Evolutionary conservation across 106 monocot species (phyloP), one percentile per base, ranked within the genome.

Genomic region (Apostasia ramifera): DNA sequence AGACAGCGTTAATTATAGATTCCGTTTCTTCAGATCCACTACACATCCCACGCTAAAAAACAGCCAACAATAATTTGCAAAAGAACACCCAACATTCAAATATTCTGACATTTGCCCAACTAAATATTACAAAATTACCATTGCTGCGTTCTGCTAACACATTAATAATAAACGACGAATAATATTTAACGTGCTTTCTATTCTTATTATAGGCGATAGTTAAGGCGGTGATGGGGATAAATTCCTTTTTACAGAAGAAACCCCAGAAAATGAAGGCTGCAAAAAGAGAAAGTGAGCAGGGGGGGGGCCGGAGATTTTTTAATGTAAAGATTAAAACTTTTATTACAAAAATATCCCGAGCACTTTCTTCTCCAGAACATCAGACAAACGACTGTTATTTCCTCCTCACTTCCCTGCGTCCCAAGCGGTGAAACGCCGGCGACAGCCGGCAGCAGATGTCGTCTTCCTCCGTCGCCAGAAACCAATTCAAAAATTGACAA

Each of bases 241-340:
- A 12, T 62, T 62, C 62, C 44, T 62, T 59, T 62, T 44, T 62
- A 13, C 62, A 62, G 42, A 44, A 44, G 44, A 5, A 13, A 1
- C 60, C 62, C 62, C 11, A 62, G 12, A 62, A 40, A 44, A 9
- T 1, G 1, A 62, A 62, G 43, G 62, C 62, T 62, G 62, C 62
- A 62, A 62, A 44, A 44, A 62, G 44, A n/a, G 4, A 61, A 61
- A 12, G 41, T 44, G 41, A 7, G 12, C 5, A 2, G 62, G 42
- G 61, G 41, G 13, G 40, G 40, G 3, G 59, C 0, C 40, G 40
- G 40, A 7, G 12, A 12, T 44, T 26, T 26, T 26, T 26, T 26
- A 26, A 26, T 26, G 26, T 26, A 26, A 26, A 26, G 26, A 26
- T 26, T 26, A 26, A 26, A 44, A 62, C 9, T 9, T 3, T 44